A percentile compares a stretch with the other conserved stretches of the same genome.
phyloP scores from a whole-genome alignment of 2,329 filamentous ascomycete genomes.

The Periconia digitata region DNA sequence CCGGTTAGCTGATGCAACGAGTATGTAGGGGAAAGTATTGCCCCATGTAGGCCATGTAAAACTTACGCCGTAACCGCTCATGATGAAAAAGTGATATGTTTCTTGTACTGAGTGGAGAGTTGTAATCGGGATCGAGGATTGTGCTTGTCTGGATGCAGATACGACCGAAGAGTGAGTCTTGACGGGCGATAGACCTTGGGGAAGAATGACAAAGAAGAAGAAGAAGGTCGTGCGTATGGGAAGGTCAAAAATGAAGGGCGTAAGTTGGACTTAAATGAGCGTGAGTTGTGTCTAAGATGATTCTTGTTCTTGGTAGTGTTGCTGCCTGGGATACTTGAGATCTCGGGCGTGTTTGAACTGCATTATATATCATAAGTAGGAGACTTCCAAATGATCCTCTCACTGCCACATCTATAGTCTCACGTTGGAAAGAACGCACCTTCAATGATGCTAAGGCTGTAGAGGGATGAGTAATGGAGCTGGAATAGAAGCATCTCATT shows the following conservation, averaged over 20 bases:
- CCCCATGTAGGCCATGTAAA: slow-evolving; percentile 1
- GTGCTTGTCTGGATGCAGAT: not conserved
- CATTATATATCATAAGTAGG: not conserved
- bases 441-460: not conserved
- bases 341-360: slow-evolving; percentile 1
- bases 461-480: not conserved
- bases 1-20: not conserved
- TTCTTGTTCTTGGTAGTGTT: not conserved
- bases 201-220: not conserved
- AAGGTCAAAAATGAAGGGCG: not conserved
- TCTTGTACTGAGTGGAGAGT: too few relatives aligned
- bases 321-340: not conserved
- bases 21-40: not conserved
- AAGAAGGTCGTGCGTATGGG: slow-evolving; percentile 4
- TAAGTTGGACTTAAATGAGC: not conserved
- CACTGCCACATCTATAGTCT: slow-evolving; percentile 3
- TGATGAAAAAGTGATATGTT: slow-evolving; percentile 13
- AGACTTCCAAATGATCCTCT: not conserved
- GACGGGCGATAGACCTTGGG: slow-evolving; percentile 8
- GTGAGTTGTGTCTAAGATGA: not conserved
- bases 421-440: not conserved
- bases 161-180: slow-evolving; percentile 5
- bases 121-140: too few relatives aligned
- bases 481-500: not conserved
- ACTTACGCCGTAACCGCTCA: slow-evolving; percentile 28